Evolutionary conservation across 768 basidiomycete species (phyloP).

Genomic region (Mycena rebaudengoi): DNA sequence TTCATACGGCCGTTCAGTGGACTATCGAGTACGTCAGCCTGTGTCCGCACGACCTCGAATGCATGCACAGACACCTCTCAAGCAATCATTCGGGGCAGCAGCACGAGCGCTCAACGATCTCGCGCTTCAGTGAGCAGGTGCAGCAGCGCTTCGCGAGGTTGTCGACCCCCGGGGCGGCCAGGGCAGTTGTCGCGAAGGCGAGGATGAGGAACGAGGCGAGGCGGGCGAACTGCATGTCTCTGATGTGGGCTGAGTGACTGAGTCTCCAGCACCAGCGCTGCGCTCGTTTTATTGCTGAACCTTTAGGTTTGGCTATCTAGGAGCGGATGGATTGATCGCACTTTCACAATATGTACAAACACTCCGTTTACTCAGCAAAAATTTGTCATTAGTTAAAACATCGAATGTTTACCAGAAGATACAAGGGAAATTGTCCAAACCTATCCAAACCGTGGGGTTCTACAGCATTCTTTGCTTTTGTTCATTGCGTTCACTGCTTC

Average conservation of each 20-base stretch:
- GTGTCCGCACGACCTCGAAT: not conserved
- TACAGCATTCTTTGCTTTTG: too few relatives aligned
- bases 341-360: too few relatives aligned
- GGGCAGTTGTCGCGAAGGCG: constrained; percentile 7
- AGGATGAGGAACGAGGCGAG: constrained; percentile 2
- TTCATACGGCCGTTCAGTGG: not conserved
- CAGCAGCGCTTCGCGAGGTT: constrained; percentile 3
- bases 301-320: too few relatives aligned
- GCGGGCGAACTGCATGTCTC: constrained; percentile 8
- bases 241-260: constrained; percentile 4
- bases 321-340: too few relatives aligned
- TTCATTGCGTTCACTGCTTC: too few relatives aligned
- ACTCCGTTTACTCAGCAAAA: too few relatives aligned
- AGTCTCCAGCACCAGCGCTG: not conserved
- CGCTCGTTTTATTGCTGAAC: not conserved
- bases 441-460: too few relatives aligned
- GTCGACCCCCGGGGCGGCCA: not conserved
- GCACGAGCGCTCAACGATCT: constrained; percentile 9
- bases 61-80: not conserved
- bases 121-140: not conserved
- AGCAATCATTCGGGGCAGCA: constrained; percentile 3
- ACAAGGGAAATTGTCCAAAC: too few relatives aligned
- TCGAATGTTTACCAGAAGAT: too few relatives aligned
- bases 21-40: not conserved
- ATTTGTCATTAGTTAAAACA: too few relatives aligned